Evolutionary conservation across 1,284 basidiomycete genomes (phyloP), one percentile per base, ranked within the genome.

Genomic region (Cystobasidium slooffiae): DNA sequence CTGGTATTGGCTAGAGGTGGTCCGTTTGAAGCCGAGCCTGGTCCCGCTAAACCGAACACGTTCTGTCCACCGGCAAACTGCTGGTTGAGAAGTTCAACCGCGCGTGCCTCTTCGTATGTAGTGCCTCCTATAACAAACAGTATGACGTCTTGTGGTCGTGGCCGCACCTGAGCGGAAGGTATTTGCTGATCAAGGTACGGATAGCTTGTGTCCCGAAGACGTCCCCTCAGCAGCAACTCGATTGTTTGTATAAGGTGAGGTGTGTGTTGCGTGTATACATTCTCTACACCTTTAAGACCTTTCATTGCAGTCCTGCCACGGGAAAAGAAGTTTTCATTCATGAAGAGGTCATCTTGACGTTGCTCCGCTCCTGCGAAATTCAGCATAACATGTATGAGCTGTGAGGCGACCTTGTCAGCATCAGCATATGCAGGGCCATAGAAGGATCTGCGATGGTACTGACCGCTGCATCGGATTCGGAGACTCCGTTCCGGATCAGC

Each of bases 281-380:
- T 99, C 82, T 99, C 97, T 6, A 99, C 97, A 7, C 97, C 97
- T 91, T 97, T 97, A 70, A 99, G 85, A 0, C 97, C 97, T 81
- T 97, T 97, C 76, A 99, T 83, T 0, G 96, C 97, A 46, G 91
- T 94, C 75, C 94, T 91, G 6, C 97, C 97, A 80, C 96, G 91
- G 1, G 93, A 93, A 77, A 99, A 89, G 72, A 99, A 86, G 53
- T 94, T 95, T 81, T 97, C 95, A 72, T 93, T 97, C 55, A 93
- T 94, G 82, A 99, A 99, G 61, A 99, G 84, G 83, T 99, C 97
- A 80, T 98, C 96, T 84, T 99, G 97, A 41, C 97, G 88, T 80
- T 97, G 93, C 81, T 99, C 96, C 1, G 93, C 89, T 46, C 97
- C 97, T 0, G 96, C 93, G 69, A 97, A 88, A 79, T 97, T 97